Base-by-base conservation (phyloP, 2,329 filamentous ascomycete genomes). In the Rutstroemia sp. region DNA sequence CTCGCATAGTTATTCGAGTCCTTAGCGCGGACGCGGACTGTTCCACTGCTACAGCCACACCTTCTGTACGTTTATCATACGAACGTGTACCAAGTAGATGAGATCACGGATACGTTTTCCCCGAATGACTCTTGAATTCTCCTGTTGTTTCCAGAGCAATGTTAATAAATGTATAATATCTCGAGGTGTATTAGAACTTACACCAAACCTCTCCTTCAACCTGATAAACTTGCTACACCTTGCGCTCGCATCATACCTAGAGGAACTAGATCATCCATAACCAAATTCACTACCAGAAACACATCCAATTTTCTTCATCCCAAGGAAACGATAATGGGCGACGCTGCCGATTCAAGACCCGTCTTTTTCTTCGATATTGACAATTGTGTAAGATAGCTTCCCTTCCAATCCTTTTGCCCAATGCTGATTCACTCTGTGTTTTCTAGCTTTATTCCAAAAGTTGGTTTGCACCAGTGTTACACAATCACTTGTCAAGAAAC, bases 361-460 rank as follows among this genome's bases (percentile, higher is more conserved):
- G 77, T 88, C 19, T 81, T 85, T 71, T 85, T 82, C 72, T 97
- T 96, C 69, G 94, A 99, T 70, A 97, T 99, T 69, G 94, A 99
- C 78, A 99, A 99, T 70, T 99, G 95, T 73, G 82, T 85, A 76
- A 61, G 80, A 99, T 78, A 97, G 99, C 70, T 99, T 42, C 39
- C 39, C 9, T 18, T 42, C 19, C 39, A 94, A 83, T 76, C 60
- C 79, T 47, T 19, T n/a, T 2, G 0, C 5, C 30, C 12, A 5
- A 19, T 47, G 39, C 2, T 21, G 25, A 30, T 34, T 56, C 19
- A 52, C 14, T 34, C 27, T 9, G 18, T 48, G 12, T 18, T 14
- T 2, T 34, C 12, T 53, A 84, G 80, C 82, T 97, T 56, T 97
- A 96, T 68, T 85, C 92, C 0, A 91, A 87, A 73, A 92, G 89